phyloP scores from a whole-genome alignment of 371 early-diverging fungal species.

The Mucor irregularis region DNA sequence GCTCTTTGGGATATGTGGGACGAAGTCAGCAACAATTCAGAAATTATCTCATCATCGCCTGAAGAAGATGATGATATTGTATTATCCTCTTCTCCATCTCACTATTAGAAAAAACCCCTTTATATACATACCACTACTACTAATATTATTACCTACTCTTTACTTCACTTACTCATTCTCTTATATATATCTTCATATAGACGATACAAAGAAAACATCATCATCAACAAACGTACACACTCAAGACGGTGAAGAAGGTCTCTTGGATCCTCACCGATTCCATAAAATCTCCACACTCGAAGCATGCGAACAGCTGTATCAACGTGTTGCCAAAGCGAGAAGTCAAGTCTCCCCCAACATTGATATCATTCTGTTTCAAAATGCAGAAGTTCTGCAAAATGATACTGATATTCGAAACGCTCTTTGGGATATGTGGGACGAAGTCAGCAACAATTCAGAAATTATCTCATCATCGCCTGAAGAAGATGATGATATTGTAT shows the following conservation, averaged over 20 bases:
- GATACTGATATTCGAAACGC: conserved; percentile 31
- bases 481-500: too few relatives aligned
- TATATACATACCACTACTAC: too few relatives aligned
- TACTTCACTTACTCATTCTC: too few relatives aligned
- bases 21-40: conserved; percentile 12
- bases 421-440: conserved; percentile 38
- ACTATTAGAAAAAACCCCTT: too few relatives aligned
- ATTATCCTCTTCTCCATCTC: too few relatives aligned
- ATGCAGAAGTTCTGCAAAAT: conserved; percentile 25
- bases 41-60: too few relatives aligned
- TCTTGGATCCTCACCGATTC: background rate
- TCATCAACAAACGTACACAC: too few relatives aligned
- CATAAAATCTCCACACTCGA: conserved; percentile 7
- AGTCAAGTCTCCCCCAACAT: conserved; percentile 18
- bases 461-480: too few relatives aligned
- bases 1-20: conserved; percentile 40
- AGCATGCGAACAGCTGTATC: conserved; percentile 20
- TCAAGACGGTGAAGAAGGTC: background rate
- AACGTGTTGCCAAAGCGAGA: conserved; percentile 31
- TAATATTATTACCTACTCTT: too few relatives aligned
- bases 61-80: too few relatives aligned
- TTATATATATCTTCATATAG: too few relatives aligned
- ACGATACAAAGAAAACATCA: too few relatives aligned
- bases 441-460: conserved; percentile 8
- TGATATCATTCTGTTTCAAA: conserved; percentile 34